Base-by-base conservation (phyloP, 2,329 filamentous ascomycete species). In the Claviceps quebecensis region DNA sequence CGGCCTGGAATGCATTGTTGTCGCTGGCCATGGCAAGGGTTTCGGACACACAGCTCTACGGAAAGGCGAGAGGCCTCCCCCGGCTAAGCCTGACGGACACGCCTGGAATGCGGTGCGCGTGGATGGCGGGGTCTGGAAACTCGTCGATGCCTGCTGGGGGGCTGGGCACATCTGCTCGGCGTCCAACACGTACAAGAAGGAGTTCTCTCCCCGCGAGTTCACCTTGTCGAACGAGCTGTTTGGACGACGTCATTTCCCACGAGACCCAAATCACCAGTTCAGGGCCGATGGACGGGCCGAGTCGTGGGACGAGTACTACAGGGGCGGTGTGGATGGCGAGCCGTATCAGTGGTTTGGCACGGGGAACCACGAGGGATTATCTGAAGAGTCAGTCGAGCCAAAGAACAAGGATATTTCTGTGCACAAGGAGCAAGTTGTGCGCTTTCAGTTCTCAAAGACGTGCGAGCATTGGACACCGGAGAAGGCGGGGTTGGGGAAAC, bases 71-170 rank as follows among this genome's bases (percentile, higher is more conserved):
- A 70, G 77, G 0, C 64, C 84, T 0, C 90, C 90, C 2, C 75
- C 80, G 0, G 76, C 75, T 19, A 71, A 82, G 49, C 69, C 77
- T 0, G 74, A 69, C 5, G 78, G 79, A 1, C 91, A 97, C 66
- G 91, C 93, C 0, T 96, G 93, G 93, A 96, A 95, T 61, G 90
- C 86, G 0, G 87, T 96, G 6, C 77, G 81, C 49, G 88, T 97
- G 53, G 91, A 97, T 59, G 78, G 82, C 26, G 87, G 87, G 2
- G 78, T 81, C 56, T 97, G 91, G 91, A 95, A 96, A 67, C 76
- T 97, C 1, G 70, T 97, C 47, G 93, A 98, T 61, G 69, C 85
- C 0, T 97, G 91, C 63, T 98, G 93, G 93, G 93, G 93, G 40
- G 87, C 91, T 0, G 91, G 91, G 2, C 72, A 79, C 55, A 67